These are phyloP conservation scores for Nematocida sp. DNA, from an alignment of 371 early-diverging fungal genomes.

Conservation along the genomic window DNA sequence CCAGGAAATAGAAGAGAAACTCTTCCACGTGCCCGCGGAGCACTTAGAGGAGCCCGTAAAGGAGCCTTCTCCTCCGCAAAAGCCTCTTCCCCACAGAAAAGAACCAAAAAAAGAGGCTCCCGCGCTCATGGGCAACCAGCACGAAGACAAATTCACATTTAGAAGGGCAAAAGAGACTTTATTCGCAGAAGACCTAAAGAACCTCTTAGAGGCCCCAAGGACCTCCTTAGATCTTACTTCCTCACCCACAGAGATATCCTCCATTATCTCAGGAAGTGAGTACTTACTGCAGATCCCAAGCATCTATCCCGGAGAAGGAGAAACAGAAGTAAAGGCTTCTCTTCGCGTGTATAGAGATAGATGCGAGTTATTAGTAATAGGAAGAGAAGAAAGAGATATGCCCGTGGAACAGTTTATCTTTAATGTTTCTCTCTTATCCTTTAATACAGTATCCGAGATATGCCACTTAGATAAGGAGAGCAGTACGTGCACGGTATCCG, in stretches of 20 bases:
- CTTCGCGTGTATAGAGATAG: background rate
- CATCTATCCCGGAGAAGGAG: background rate
- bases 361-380: background rate
- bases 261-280: background rate
- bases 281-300: slow-evolving; percentile 6
- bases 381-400: background rate
- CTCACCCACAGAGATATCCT: too few relatives aligned
- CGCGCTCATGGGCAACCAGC: background rate
- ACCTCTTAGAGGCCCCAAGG: background rate
- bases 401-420: background rate
- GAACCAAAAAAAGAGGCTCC: background rate
- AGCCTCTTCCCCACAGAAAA: background rate
- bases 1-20: background rate
- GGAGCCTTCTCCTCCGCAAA: too few relatives aligned
- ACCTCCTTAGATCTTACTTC: background rate
- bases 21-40: background rate
- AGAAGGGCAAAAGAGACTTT: background rate
- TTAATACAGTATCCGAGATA: background rate
- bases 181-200: slow-evolving; percentile 6
- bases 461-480: background rate
- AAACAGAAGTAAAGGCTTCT: background rate
- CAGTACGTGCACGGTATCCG: background rate
- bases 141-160: background rate
- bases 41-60: too few relatives aligned
- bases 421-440: background rate